A percentile compares a stretch with the other conserved stretches of the same genome.
These are phyloP conservation scores for Gnomoniopsis sp. DNA, from an alignment of 2,329 filamentous ascomycete genomes.

Conservation along the genomic window DNA sequence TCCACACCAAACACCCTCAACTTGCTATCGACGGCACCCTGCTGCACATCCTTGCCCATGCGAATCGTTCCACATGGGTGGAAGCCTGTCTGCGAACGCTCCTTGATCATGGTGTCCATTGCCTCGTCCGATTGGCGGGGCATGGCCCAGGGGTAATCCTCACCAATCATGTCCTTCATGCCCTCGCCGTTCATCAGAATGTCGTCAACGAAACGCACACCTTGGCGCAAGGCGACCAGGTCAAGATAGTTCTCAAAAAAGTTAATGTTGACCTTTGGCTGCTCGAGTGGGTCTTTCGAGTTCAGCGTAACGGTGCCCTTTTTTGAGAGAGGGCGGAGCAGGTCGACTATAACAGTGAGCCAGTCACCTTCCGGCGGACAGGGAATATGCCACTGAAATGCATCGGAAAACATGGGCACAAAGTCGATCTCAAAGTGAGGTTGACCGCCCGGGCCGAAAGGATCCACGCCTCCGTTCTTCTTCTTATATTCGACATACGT, in stretches of 20 bases:
- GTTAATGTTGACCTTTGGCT: conserved; percentile 58
- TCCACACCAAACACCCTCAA: conserved; percentile 52
- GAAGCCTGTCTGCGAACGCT: conserved; percentile 57
- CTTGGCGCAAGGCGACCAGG: conserved; percentile 56
- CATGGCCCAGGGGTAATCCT: conserved; percentile 60
- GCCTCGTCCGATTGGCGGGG: conserved; percentile 50
- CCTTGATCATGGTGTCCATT: conserved; percentile 55
- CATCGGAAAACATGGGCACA: conserved; percentile 51
- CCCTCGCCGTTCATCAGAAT: conserved; percentile 54
- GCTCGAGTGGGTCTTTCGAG: conserved; percentile 53
- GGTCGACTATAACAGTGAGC: conserved; percentile 53
- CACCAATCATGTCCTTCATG: conserved; percentile 50
- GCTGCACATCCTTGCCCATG: conserved; percentile 45
- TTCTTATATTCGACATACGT: conserved; percentile 42
- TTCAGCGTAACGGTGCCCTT: conserved; percentile 54
- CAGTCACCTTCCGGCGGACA: conserved; percentile 41
- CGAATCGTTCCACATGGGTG: conserved; percentile 55
- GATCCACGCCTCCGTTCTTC: conserved; percentile 43
- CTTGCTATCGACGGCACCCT: conserved; percentile 49
- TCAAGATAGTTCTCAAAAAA: conserved; percentile 55
- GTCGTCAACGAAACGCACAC: conserved; percentile 53
- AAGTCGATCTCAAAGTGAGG: conserved; percentile 63
- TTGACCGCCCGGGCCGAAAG: conserved; percentile 53
- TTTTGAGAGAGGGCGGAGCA: conserved; percentile 38
- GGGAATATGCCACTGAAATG: conserved; percentile 47